Percentiles rank a stretch among this genome's conserved stretches.
phyloP scores from a whole-genome alignment of 1,284 basidiomycete genomes.

The Puccinia coronata region DNA sequence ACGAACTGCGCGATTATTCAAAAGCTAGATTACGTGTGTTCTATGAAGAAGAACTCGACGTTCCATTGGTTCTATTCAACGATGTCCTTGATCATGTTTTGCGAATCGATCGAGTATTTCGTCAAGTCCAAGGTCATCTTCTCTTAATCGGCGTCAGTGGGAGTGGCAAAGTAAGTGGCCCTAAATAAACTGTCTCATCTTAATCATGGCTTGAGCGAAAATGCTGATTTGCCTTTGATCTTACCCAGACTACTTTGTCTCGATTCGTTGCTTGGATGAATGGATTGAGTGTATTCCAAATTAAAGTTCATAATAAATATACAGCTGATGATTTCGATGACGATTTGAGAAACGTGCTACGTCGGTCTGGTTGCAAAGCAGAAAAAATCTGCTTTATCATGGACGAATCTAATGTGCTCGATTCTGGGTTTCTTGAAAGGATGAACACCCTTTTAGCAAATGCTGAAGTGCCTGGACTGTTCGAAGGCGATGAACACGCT shows the following conservation, averaged over 20 bases:
- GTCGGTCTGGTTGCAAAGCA: conserved; percentile 92
- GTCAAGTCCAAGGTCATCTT: conserved; percentile 94
- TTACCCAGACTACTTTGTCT: conserved; percentile 81
- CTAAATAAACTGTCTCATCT: not conserved
- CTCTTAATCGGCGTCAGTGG: conserved; percentile 96
- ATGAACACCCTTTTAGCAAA: conserved; percentile 99
- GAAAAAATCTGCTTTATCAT: conserved; percentile 99
- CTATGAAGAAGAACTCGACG: conserved; percentile 97
- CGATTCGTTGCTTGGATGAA: conserved; percentile 99
- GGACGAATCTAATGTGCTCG: conserved; percentile 98
- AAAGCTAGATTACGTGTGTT: conserved; percentile 92
- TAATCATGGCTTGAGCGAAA: not conserved
- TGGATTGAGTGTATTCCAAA: conserved; percentile 95
- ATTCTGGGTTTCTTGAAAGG: conserved; percentile 95
- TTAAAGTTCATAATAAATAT: conserved; percentile 98
- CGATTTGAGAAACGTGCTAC: conserved; percentile 87
- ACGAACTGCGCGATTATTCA: conserved; percentile 89
- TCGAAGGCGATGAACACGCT: conserved; percentile 95
- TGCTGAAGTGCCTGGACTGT: conserved; percentile 98
- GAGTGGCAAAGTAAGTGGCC: conserved; percentile 79
- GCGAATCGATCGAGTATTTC: conserved; percentile 97
- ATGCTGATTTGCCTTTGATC: not conserved
- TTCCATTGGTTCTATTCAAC: conserved; percentile 97
- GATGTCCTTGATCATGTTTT: conserved; percentile 97
- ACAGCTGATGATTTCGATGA: conserved; percentile 98